Evolutionary conservation across 2,329 filamentous ascomycete genomes (phyloP), one percentile per base, ranked within the genome.

Genomic region (Plectosphaerella sp.): DNA sequence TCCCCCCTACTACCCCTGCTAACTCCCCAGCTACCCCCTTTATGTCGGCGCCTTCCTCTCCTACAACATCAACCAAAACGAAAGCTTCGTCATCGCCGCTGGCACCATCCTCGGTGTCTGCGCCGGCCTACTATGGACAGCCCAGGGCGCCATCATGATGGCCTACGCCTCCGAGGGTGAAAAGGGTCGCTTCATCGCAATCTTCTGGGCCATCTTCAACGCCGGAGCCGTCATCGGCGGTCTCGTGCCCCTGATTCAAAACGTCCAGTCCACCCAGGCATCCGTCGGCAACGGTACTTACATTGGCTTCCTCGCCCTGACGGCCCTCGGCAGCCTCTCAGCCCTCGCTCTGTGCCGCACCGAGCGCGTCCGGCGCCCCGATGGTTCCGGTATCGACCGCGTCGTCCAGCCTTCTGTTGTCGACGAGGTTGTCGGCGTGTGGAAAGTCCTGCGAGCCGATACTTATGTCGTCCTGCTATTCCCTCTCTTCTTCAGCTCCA

Each of bases 401-500:
- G 16, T 16, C 16, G 15, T 3, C 9, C 37, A 39, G 37, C 37
- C 37, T 5, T n/a, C 37, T n/a, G 14, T 15, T 5, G 16, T 39
- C 3, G 37, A 39, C 7, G 37, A 39, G 37, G 15, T 39, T 15
- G 37, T 39, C 15, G 37, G 37, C 37, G 37, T 39, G 37, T 39
- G 37, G 37, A 14, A 14, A 14, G 37, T 39, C 10, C 14, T 39
- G 37, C 14, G 37, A 7, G 14, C 10, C 15, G 37, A 39, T n/a
- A 15, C 37, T 8, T 39, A 39, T 14, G 15, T 39, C 37, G 14
- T 39, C 10, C 14, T 39, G 15, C 14, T 39, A 8, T 39, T 80
- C 43, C 78, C 78, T 14, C 68, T 81, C 55, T 81, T 81, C 68
- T 80, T 79, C 64, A 73, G 70, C 24, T 77, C 77, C 57, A 80